phyloP scores from a whole-genome alignment of 495 filamentous ascomycete genomes.

The Talaromyces proteolyticus region DNA sequence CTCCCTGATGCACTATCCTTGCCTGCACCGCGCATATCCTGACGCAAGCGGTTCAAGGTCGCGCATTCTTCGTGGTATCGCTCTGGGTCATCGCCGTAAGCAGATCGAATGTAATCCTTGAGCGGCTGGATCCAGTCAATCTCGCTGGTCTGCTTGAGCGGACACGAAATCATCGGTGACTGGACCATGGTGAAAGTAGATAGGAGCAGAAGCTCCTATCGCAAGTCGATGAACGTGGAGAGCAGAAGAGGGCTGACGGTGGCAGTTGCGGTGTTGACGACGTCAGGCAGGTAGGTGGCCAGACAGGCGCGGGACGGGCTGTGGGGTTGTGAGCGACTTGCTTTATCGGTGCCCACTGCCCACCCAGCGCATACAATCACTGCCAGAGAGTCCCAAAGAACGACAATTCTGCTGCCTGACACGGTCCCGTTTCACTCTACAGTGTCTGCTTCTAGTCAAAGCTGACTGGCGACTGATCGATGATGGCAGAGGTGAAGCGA shows the following conservation, averaged over 20 bases:
- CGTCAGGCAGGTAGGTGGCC: slow-evolving; percentile 1
- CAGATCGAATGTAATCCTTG: slow-evolving; percentile 87
- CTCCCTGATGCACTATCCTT: slow-evolving; percentile 93
- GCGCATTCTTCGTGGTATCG: slow-evolving; percentile 90
- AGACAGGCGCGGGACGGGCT: not conserved
- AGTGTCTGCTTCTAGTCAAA: too few species aligned
- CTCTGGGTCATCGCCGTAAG: slow-evolving; percentile 94
- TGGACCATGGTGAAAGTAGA: slow-evolving; percentile 54
- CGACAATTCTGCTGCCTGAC: not conserved
- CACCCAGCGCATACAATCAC: too few species aligned
- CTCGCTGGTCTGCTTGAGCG: slow-evolving; percentile 97
- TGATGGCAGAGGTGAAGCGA: too few species aligned
- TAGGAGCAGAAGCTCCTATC: slow-evolving; percentile 40
- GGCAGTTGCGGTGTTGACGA: not conserved
- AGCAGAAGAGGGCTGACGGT: not conserved
- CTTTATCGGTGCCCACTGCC: not conserved
- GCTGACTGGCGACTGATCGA: too few species aligned
- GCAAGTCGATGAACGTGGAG: slow-evolving; percentile 7
- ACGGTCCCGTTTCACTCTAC: too few species aligned
- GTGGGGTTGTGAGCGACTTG: slow-evolving; percentile 2
- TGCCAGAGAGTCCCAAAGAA: too few species aligned
- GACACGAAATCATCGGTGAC: slow-evolving; percentile 87
- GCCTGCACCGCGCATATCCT: slow-evolving; percentile 97
- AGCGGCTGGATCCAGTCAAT: slow-evolving; percentile 96
- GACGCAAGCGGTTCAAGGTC: slow-evolving; percentile 91